A percentile compares a stretch with the other conserved stretches of the same genome.
Conservation (phyloP, 768 basidiomycete species). For the Symmetrospora coprosmae region DNA sequence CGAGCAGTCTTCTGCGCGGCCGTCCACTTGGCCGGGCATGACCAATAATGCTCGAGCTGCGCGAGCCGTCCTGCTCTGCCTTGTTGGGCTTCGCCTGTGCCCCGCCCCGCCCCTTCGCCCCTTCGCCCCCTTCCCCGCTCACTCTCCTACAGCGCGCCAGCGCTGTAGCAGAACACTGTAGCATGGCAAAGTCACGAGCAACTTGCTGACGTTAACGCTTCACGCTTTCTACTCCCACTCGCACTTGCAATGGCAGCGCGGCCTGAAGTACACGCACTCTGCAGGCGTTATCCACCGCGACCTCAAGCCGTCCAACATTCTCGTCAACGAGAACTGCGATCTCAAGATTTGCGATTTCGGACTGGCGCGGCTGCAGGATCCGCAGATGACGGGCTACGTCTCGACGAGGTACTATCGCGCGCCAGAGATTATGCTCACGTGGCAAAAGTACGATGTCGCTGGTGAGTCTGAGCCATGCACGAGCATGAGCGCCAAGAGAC, state of each 20-base stretch:
- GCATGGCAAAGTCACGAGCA: too few relatives aligned
- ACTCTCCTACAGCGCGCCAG: too few relatives aligned
- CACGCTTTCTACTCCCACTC: too few relatives aligned
- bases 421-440: conserved; percentile 99
- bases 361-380: conserved; percentile 93
- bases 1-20: too few relatives aligned
- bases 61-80: too few relatives aligned
- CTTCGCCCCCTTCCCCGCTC: background rate
- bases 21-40: too few relatives aligned
- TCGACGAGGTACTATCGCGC: conserved; percentile 98
- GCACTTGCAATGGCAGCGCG: too few relatives aligned
- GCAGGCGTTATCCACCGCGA: conserved; percentile 98
- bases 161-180: too few relatives aligned
- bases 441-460: conserved; percentile 99
- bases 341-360: conserved; percentile 99
- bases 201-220: too few relatives aligned
- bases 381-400: conserved; percentile 99
- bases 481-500: background rate
- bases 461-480: conserved; percentile 33
- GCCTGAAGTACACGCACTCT: conserved; percentile 97
- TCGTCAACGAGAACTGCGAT: conserved; percentile 99
- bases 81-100: too few relatives aligned
- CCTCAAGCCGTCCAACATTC: conserved; percentile 98
- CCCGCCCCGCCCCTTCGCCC: background rate
- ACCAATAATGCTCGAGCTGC: too few relatives aligned